These are phyloP conservation scores for Schizopora paradoxa DNA, from an alignment of 1,284 basidiomycete species.

Conservation along the genomic window DNA sequence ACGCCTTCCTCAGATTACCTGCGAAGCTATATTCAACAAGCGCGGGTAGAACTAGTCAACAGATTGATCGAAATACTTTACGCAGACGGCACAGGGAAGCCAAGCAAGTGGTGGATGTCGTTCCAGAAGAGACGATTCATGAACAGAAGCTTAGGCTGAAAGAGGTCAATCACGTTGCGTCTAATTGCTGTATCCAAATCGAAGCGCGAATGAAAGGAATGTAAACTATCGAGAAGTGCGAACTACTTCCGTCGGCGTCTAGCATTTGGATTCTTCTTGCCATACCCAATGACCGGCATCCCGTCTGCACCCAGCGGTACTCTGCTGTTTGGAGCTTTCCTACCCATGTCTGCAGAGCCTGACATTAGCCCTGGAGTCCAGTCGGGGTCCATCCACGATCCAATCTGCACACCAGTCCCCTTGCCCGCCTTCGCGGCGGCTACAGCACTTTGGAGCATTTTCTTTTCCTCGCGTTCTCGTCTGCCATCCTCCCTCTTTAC, in stretches of 20 bases:
- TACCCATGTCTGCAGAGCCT: conserved; percentile 70
- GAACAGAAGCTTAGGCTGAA: conserved; percentile 77
- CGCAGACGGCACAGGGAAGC: conserved; percentile 78
- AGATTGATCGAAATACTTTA: conserved; percentile 89
- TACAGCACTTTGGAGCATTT: conserved; percentile 61
- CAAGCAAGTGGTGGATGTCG: conserved; percentile 99
- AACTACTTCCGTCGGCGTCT: conserved; percentile 53
- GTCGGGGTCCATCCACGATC: conserved; percentile 93
- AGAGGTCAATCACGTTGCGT: conserved; percentile 26
- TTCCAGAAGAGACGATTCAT: conserved; percentile 97
- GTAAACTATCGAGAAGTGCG: too few species aligned
- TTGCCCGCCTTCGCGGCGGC: conserved; percentile 41
- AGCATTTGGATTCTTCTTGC: conserved; percentile 84
- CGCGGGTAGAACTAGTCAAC: conserved; percentile 84
- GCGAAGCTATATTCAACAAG: conserved; percentile 88
- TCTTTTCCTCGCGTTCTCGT: conserved; percentile 73
- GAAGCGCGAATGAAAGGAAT: too few species aligned
- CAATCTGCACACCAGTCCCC: conserved; percentile 45
- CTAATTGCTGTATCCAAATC: too few species aligned
- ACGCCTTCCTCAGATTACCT: conserved; percentile 60
- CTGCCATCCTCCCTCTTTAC: conserved; percentile 70
- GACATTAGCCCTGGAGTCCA: conserved; percentile 87
- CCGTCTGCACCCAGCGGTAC: conserved; percentile 45
- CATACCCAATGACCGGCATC: conserved; percentile 80
- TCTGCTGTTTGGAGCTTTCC: conserved; percentile 44